Evolutionary conservation across 2,329 filamentous ascomycete species (phyloP).

Genomic region (Botrytis cinerea): DNA sequence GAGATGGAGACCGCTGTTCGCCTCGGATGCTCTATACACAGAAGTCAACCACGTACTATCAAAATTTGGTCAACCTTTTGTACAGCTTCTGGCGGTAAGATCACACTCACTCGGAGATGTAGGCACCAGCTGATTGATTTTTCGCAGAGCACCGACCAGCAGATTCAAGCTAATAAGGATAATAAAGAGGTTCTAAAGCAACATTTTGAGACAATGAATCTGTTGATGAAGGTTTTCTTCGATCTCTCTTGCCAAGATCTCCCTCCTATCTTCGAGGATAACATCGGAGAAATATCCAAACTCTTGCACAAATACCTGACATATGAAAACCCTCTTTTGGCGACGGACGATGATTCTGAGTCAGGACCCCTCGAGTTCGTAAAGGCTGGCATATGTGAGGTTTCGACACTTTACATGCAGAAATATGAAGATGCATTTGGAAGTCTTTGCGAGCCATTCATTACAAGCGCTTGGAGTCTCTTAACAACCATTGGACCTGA

Average conservation of each 20-base stretch:
- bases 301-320: constrained; percentile 90
- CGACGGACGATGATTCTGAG: constrained; percentile 87
- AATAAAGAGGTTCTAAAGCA: constrained; percentile 74
- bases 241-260: constrained; percentile 98
- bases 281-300: constrained; percentile 72
- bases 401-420: constrained; percentile 82
- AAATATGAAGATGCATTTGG: constrained; percentile 97
- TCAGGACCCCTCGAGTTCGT: constrained; percentile 81
- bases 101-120: constrained; percentile 13
- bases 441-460: constrained; percentile 76
- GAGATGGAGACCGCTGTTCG: constrained; percentile 91
- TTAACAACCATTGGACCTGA: constrained; percentile 83
- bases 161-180: constrained; percentile 72
- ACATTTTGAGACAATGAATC: constrained; percentile 82
- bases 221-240: constrained; percentile 89
- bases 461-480: constrained; percentile 86
- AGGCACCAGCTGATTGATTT: constrained; percentile 25
- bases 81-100: constrained; percentile 73
- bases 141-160: constrained; percentile 63
- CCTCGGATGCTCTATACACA: constrained; percentile 86
- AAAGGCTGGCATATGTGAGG: constrained; percentile 92
- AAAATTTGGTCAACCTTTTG: constrained; percentile 81
- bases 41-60: constrained; percentile 95
- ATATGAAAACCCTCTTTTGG: constrained; percentile 81
- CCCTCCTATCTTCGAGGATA: constrained; percentile 90